Conservation (phyloP, 2,329 filamentous ascomycete genomes). For the Lachnellula arida region DNA sequence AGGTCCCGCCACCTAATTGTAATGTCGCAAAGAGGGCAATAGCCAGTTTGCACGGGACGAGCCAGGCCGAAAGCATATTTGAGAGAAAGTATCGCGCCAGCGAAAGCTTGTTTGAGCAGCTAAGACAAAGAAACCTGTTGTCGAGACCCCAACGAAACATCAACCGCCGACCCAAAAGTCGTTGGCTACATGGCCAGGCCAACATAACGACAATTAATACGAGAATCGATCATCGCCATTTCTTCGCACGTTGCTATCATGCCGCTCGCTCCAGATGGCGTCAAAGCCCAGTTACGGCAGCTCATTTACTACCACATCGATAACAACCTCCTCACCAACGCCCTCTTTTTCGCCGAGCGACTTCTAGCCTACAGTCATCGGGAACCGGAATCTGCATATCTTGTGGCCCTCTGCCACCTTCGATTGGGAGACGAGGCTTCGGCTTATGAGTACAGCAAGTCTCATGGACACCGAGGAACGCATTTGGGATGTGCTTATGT, state of each 20-base stretch:
- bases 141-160: slow-evolving; percentile 8
- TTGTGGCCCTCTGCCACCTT: slow-evolving; percentile 80
- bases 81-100: slow-evolving; percentile 3
- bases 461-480: slow-evolving; percentile 61
- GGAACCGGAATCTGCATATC: slow-evolving; percentile 73
- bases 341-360: slow-evolving; percentile 87
- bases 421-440: slow-evolving; percentile 78
- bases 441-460: slow-evolving; percentile 77
- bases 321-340: slow-evolving; percentile 83
- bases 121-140: not conserved
- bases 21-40: slow-evolving; percentile 18
- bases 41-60: slow-evolving; percentile 15
- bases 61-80: slow-evolving; percentile 1
- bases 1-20: slow-evolving; percentile 13
- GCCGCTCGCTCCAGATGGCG: slow-evolving; percentile 28
- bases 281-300: slow-evolving; percentile 45
- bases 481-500: slow-evolving; percentile 88
- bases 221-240: slow-evolving; percentile 11
- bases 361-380: slow-evolving; percentile 79
- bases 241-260: slow-evolving; percentile 21
- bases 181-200: slow-evolving; percentile 28
- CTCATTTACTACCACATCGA: slow-evolving; percentile 71
- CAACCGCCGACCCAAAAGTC: slow-evolving; percentile 10
- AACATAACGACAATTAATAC: slow-evolving; percentile 17
- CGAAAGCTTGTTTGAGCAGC: not conserved